These are phyloP conservation scores for Sinapis alba DNA, from an alignment of 441 rosid genomes.

Conservation along the genomic window DNA sequence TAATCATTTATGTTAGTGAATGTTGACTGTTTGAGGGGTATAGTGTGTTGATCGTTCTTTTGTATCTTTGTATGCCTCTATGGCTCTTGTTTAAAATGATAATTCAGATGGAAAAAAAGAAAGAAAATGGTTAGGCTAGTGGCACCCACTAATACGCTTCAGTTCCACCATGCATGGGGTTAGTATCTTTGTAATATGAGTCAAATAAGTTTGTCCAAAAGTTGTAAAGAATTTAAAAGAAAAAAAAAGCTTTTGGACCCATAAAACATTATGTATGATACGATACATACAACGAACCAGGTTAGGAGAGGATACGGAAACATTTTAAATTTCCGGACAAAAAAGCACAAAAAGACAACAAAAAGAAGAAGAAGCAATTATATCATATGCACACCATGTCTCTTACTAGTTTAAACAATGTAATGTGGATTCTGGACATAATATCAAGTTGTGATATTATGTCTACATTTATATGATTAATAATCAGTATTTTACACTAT, in stretches of 20 bases:
- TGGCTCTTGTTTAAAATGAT: too few species aligned
- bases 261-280: not conserved
- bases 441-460: not conserved
- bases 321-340: not conserved
- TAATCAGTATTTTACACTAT: not conserved
- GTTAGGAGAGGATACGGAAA: not conserved
- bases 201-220: not conserved
- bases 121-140: not conserved
- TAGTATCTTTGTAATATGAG: not conserved
- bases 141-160: constrained; percentile 6
- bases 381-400: not conserved
- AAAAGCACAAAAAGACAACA: not conserved
- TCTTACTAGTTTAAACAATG: not conserved
- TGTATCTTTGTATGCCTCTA: too few species aligned
- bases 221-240: not conserved
- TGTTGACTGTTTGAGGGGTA: too few species aligned
- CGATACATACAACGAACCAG: not conserved
- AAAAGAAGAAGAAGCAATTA: not conserved
- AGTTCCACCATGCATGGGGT: not conserved
- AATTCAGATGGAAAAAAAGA: too few species aligned
- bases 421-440: not conserved
- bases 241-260: not conserved
- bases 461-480: not conserved
- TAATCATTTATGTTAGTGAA: too few species aligned
- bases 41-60: too few species aligned